A percentile compares a stretch with the other conserved stretches of the same genome.
These are phyloP conservation scores for Dillenia turbinata DNA, from an alignment of 164 flowering plant genomes.

Conservation along the genomic window DNA sequence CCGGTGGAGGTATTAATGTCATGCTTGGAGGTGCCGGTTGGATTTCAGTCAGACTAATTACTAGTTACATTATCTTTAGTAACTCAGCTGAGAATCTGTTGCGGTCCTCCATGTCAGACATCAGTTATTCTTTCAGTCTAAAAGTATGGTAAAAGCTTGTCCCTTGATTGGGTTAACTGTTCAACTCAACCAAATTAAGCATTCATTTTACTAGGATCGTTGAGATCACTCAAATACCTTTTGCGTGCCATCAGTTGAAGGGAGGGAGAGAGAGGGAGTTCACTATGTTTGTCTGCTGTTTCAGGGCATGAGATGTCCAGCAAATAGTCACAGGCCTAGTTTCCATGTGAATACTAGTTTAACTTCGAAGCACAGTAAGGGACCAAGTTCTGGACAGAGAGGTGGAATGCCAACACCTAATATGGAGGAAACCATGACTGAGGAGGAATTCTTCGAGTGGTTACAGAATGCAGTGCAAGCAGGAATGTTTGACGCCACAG, in stretches of 20 bases:
- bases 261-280: neutral
- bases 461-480: slow-evolving; percentile 77
- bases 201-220: neutral
- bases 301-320: slow-evolving; percentile 97
- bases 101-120: no score
- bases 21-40: neutral
- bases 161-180: neutral
- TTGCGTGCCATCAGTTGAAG: neutral
- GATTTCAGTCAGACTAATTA: neutral
- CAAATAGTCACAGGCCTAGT: slow-evolving; percentile 89
- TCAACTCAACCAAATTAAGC: neutral
- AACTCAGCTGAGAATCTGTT: neutral
- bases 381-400: slow-evolving; percentile 46
- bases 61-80: neutral
- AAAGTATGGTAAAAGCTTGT: neutral
- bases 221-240: neutral
- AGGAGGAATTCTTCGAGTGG: slow-evolving; percentile 84
- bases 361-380: slow-evolving; percentile 51
- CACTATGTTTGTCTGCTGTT: slow-evolving; percentile 2
- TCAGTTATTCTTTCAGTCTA: no score
- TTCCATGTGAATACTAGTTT: slow-evolving; percentile 89
- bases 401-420: slow-evolving; percentile 42
- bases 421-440: slow-evolving; percentile 71
- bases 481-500: slow-evolving; percentile 59
- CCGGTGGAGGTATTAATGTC: neutral